Evolutionary conservation across 345 rosid species (phyloP).

Genomic region (Mallotus nudiflorus): DNA sequence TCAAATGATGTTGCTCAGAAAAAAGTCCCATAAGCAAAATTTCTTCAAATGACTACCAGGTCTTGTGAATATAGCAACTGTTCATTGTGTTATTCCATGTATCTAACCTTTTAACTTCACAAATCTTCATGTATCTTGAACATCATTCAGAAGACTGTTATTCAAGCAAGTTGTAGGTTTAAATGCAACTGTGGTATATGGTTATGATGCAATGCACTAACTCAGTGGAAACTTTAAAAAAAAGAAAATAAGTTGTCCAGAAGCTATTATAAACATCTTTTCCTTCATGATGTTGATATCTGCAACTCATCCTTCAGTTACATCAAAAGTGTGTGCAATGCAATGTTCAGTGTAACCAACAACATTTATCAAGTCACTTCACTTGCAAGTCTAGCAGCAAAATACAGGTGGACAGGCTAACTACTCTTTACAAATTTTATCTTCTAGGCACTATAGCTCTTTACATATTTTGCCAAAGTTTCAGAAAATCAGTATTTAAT

Average conservation of each 20-base stretch:
- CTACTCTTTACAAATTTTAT: too few species aligned
- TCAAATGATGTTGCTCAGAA: neutral
- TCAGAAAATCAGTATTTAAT: neutral
- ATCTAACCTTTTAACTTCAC: neutral
- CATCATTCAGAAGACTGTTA: neutral
- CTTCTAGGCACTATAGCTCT: too few species aligned
- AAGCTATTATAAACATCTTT: neutral
- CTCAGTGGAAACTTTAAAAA: slow-evolving; percentile 1
- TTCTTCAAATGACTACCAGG: neutral
- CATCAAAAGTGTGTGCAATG: neutral
- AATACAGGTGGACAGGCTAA: too few species aligned
- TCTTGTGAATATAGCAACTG: neutral
- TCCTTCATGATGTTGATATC: neutral
- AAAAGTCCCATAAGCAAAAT: neutral
- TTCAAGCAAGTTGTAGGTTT: too few species aligned
- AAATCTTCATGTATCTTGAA: neutral
- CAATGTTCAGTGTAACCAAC: neutral
- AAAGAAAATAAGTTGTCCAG: neutral
- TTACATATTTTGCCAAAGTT: neutral
- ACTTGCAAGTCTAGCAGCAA: neutral
- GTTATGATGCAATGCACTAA: neutral
- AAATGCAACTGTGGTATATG: neutral
- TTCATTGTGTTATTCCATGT: neutral
- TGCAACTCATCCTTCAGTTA: neutral
- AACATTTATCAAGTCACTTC: neutral